Percentiles rank a stretch among this genome's conserved stretches.
phyloP scores from a whole-genome alignment of 768 basidiomycete species.

The Lactifluus pinguis region DNA sequence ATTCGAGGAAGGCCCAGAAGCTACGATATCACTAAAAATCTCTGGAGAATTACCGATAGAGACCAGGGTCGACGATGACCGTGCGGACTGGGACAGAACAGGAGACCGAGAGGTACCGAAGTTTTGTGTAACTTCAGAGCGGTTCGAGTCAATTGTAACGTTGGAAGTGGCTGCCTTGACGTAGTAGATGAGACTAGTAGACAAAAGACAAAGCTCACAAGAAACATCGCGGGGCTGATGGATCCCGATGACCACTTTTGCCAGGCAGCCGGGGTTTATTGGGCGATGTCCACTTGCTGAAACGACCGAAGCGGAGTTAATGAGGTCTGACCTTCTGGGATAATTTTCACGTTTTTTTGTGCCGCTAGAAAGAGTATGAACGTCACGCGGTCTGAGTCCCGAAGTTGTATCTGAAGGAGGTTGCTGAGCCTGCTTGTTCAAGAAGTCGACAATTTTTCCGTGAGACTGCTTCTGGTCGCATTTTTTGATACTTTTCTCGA shows the following conservation, averaged over 20 bases:
- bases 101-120: background rate
- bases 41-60: background rate
- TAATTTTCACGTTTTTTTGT: background rate
- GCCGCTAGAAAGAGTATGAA: background rate
- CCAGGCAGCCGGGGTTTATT: background rate
- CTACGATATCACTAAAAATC: background rate
- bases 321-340: background rate
- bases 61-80: background rate
- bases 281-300: background rate
- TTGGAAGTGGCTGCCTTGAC: background rate
- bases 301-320: background rate
- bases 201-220: background rate
- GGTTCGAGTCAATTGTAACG: background rate
- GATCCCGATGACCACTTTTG: background rate
- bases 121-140: background rate
- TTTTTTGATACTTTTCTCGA: background rate
- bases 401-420: background rate
- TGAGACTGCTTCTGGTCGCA: constrained; percentile 17
- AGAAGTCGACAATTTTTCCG: constrained; percentile 37
- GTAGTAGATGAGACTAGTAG: background rate
- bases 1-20: background rate
- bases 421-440: constrained; percentile 34
- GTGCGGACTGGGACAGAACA: background rate
- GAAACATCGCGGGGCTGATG: background rate
- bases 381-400: constrained; percentile 8